phyloP scores from a whole-genome alignment of 345 rosid genomes.

The Erodium maritimum region DNA sequence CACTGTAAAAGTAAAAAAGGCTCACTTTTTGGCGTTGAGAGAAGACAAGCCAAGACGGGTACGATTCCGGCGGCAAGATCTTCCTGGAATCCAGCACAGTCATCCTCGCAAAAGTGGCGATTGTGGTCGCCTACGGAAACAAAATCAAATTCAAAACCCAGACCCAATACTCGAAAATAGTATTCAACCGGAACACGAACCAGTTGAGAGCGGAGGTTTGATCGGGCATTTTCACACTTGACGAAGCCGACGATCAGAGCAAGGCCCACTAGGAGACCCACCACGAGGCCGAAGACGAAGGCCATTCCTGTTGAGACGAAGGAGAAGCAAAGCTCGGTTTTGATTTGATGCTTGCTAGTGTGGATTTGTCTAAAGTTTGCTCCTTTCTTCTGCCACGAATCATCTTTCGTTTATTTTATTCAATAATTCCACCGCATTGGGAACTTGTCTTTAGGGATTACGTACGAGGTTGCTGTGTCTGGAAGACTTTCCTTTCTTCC shows the following conservation, averaged over 20 bases:
- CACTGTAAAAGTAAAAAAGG: not conserved
- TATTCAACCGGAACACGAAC: conserved; percentile 28
- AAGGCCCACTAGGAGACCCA: conserved; percentile 58
- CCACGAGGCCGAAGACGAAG: conserved; percentile 52
- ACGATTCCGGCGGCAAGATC: conserved; percentile 63
- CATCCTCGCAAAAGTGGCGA: conserved; percentile 96
- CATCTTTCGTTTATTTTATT: too few species aligned
- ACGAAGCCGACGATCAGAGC: conserved; percentile 67
- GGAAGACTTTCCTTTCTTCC: too few species aligned
- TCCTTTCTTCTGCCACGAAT: too few species aligned
- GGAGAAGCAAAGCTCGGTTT: too few species aligned
- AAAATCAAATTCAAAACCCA: conserved; percentile 1
- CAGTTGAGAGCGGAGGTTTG: conserved; percentile 64
- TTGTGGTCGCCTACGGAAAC: conserved; percentile 50
- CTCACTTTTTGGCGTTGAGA: conserved; percentile 84
- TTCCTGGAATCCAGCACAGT: conserved; percentile 84
- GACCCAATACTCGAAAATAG: not conserved
- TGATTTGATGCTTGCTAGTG: too few species aligned
- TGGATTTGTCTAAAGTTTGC: too few species aligned
- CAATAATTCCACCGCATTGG: too few species aligned
- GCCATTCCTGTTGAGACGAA: conserved; percentile 18
- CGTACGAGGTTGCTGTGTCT: too few species aligned
- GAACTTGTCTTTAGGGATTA: too few species aligned
- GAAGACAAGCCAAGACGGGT: conserved; percentile 98
- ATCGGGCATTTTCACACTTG: conserved; percentile 67